Evolutionary conservation across 2,329 filamentous ascomycete genomes (phyloP).

Genomic region (Aspergillus udagawae): DNA sequence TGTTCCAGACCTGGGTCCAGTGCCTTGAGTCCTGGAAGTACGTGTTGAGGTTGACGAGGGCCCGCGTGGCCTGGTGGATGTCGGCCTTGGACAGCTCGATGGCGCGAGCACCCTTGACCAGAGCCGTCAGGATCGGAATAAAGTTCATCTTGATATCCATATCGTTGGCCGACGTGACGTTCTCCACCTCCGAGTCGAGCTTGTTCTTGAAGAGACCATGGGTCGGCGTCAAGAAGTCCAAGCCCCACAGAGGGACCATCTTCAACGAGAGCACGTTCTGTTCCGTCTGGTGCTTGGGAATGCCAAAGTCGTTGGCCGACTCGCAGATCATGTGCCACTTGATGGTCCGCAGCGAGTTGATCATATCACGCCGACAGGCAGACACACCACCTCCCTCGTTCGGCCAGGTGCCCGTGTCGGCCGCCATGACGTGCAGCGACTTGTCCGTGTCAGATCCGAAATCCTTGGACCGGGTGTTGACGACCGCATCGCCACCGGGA

Average conservation of each 20-base stretch:
- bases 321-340: slow-evolving; percentile 55
- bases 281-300: slow-evolving; percentile 54
- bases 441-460: slow-evolving; percentile 48
- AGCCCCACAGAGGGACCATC: slow-evolving; percentile 52
- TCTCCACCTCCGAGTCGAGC: slow-evolving; percentile 49
- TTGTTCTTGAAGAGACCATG: slow-evolving; percentile 54
- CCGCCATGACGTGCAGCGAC: slow-evolving; percentile 50
- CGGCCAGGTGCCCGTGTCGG: slow-evolving; percentile 52
- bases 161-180: slow-evolving; percentile 43
- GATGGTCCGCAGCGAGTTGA: slow-evolving; percentile 52
- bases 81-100: slow-evolving; percentile 41
- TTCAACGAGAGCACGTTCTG: slow-evolving; percentile 53
- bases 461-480: slow-evolving; percentile 47
- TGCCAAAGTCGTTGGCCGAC: slow-evolving; percentile 53
- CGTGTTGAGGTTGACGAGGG: slow-evolving; percentile 47
- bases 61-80: slow-evolving; percentile 45
- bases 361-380: slow-evolving; percentile 53
- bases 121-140: slow-evolving; percentile 48
- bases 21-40: slow-evolving; percentile 49
- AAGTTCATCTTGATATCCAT: slow-evolving; percentile 52
- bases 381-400: slow-evolving; percentile 54
- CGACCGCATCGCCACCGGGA: slow-evolving; percentile 50
- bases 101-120: slow-evolving; percentile 50
- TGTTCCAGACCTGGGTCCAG: slow-evolving; percentile 48
- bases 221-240: slow-evolving; percentile 50